phyloP scores from a whole-genome alignment of 371 early-diverging fungal genomes.

The Nematocida displodere region DNA sequence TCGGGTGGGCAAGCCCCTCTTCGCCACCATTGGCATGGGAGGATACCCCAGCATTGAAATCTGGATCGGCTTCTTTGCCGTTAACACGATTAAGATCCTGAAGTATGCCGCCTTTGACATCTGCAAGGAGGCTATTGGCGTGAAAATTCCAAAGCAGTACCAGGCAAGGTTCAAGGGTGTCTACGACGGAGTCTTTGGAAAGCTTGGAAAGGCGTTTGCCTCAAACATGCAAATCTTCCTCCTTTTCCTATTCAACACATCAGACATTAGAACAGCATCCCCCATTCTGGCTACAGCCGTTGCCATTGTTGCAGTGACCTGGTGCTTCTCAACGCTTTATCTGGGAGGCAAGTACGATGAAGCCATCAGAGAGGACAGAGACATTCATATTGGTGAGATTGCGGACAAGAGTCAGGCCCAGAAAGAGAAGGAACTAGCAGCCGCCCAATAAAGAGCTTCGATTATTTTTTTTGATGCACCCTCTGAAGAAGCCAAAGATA shows the following conservation, averaged over 20 bases:
- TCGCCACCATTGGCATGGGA: neutral
- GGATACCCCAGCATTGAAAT: neutral
- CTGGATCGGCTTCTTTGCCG: neutral
- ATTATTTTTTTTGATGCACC: constrained; percentile 22
- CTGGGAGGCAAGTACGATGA: constrained; percentile 59
- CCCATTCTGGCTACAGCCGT: constrained; percentile 16
- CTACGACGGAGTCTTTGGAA: constrained; percentile 64
- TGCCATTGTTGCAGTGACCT: constrained; percentile 34
- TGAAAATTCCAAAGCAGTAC: constrained; percentile 58
- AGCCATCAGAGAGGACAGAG: constrained; percentile 50
- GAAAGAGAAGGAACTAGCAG: constrained; percentile 13
- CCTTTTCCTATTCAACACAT: constrained; percentile 42
- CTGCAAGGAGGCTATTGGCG: constrained; percentile 62
- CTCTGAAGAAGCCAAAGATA: constrained; percentile 45
- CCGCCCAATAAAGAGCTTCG: neutral
- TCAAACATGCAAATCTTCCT: constrained; percentile 56
- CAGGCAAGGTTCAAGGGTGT: constrained; percentile 61
- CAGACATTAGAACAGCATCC: constrained; percentile 51
- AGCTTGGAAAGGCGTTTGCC: constrained; percentile 62
- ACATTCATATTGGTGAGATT: constrained; percentile 56
- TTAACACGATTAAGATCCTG: constrained; percentile 55
- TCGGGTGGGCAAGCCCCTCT: neutral
- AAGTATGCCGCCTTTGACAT: constrained; percentile 65
- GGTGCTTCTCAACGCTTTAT: constrained; percentile 60
- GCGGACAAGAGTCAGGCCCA: constrained; percentile 29